Evolutionary conservation across 1,139 yeast genomes (phyloP), one percentile per base, ranked within the genome.

Genomic region (Scheffersomyces parashehatae): DNA sequence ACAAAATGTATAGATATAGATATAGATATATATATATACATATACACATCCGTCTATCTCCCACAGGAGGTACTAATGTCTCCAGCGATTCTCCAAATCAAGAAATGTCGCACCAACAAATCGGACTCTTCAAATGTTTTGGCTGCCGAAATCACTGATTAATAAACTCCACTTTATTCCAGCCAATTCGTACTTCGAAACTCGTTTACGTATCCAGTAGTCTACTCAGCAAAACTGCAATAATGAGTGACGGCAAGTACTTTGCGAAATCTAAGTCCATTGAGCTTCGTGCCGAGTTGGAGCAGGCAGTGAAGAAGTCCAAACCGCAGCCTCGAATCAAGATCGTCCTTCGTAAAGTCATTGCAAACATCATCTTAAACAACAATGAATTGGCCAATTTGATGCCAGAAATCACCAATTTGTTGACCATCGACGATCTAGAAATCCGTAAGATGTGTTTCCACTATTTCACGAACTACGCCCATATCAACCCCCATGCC

Each of bases 361-460:
- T 90, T 6, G 95, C 96, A 37, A 91, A 90, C 61, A 77, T 89
- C 65, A 85, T 95, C 4, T 74, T 90, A 67, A 90, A 90, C 45
- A 89, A 89, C 59, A 76, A 77, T 50, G 97, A 91, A 57, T 79
- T 90, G 80, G 74, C 82, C 9, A 59, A 70, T 32, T 60, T 91
- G 47, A 79, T 85, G 59, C 83, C 85, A 1, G 95, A 87, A 38
- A 77, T 91, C 10, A 60, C 87, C 7, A 70, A 70, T 29, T 72
- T 87, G 44, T 75, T 88, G 73, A 68, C 75, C 41, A 70, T 78
- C 15, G 81, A 80, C 46, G 96, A 88, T 62, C 60, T 84, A 35
- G 96, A 88, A 53, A 75, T 86, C 43, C 81, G 90, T 55, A 79
- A 85, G 51, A 75, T 88, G 72, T 81, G 84, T 47, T 77, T 78